Conservation (phyloP, 352 stramenopile genomes). For the Thraustochytrium sp. region DNA sequence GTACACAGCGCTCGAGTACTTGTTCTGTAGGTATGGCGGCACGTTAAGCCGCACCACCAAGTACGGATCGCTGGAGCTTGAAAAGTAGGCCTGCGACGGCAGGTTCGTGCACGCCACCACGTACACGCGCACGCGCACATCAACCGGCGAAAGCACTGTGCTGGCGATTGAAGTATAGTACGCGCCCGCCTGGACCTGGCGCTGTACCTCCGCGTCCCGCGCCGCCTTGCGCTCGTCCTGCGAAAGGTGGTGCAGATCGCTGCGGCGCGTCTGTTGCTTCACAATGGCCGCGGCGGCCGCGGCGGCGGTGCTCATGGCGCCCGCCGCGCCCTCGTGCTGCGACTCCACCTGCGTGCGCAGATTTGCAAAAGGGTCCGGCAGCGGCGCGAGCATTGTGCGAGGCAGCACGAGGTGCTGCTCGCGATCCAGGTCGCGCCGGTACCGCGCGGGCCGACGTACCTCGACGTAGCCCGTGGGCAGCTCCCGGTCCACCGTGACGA, state of each 20-base stretch:
- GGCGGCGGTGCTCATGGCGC: too few relatives aligned
- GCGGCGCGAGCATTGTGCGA: neutral
- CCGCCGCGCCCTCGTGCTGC: too few relatives aligned
- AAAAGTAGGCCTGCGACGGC: conserved; percentile 63
- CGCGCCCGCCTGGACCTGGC: neutral
- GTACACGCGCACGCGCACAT: conserved; percentile 76
- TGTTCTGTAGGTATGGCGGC: conserved; percentile 10
- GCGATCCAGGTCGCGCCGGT: neutral
- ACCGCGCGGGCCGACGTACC: neutral
- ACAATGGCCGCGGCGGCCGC: too few relatives aligned
- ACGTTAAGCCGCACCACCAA: conserved; percentile 61
- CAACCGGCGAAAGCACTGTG: conserved; percentile 57
- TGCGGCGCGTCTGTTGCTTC: too few relatives aligned
- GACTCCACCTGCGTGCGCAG: neutral
- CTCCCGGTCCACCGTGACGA: neutral
- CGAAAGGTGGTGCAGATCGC: too few relatives aligned
- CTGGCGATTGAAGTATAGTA: neutral
- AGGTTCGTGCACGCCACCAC: conserved; percentile 65
- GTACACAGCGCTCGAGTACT: conserved; percentile 59
- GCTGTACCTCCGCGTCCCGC: neutral
- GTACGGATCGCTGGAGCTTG: conserved; percentile 74
- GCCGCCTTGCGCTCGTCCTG: neutral
- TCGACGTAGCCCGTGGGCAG: neutral
- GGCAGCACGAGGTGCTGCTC: neutral
- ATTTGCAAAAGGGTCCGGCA: neutral